phyloP scores from a whole-genome alignment of 2,329 filamentous ascomycete genomes.

The Diaporthe batatas region DNA sequence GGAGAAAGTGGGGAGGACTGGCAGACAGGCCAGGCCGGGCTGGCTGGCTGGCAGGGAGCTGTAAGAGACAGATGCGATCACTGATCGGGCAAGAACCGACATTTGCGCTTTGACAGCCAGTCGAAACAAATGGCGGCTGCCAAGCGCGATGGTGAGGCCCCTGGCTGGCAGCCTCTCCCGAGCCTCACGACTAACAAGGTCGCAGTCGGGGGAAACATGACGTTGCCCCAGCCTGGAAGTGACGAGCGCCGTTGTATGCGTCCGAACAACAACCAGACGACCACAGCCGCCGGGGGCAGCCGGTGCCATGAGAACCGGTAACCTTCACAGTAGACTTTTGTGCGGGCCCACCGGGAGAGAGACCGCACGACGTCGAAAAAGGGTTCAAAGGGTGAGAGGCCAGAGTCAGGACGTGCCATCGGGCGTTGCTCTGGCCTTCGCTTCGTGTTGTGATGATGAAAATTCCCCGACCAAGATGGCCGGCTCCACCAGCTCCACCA shows the following conservation, averaged over 20 bases:
- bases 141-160: slow-evolving; percentile 22
- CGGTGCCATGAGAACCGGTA: background rate
- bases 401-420: slow-evolving; percentile 27
- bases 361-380: background rate
- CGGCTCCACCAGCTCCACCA: slow-evolving; percentile 18
- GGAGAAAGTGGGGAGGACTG: background rate
- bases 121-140: slow-evolving; percentile 37
- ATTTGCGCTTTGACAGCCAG: slow-evolving; percentile 26
- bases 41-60: no score
- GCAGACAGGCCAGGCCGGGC: background rate
- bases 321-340: background rate
- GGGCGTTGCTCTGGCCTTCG: slow-evolving; percentile 23
- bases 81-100: slow-evolving; percentile 24
- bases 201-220: slow-evolving; percentile 26
- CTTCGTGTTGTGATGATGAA: background rate
- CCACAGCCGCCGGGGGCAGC: slow-evolving; percentile 10
- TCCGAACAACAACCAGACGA: slow-evolving; percentile 29
- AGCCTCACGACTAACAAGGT: slow-evolving; percentile 30
- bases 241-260: slow-evolving; percentile 24
- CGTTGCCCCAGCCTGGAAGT: slow-evolving; percentile 20
- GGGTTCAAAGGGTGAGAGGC: background rate
- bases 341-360: background rate
- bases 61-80: background rate
- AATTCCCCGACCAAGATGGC: slow-evolving; percentile 5
- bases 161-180: slow-evolving; percentile 31